Evolutionary conservation across 352 stramenopile genomes (phyloP).

Genomic region (Paralagenidium karlingii): DNA sequence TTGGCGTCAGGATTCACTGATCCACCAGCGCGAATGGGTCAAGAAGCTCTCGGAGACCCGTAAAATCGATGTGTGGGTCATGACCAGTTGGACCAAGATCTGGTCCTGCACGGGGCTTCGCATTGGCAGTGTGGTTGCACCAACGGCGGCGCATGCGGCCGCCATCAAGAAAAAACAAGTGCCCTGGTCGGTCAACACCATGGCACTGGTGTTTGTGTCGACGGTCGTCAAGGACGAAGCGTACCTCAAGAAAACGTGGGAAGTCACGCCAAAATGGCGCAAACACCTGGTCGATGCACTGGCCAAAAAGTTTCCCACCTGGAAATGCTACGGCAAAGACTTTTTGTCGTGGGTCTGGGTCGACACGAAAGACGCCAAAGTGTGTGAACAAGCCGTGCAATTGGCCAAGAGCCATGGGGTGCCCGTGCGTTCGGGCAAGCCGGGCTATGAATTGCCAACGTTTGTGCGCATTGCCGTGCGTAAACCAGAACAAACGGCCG

Average conservation of each 20-base stretch:
- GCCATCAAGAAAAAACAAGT: constrained; percentile 86
- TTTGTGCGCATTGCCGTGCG: constrained; percentile 80
- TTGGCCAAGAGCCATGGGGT: constrained; percentile 77
- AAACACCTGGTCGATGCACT: constrained; percentile 37
- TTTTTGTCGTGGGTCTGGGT: constrained; percentile 86
- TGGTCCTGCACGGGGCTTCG: constrained; percentile 85
- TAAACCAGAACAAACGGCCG: constrained; percentile 42
- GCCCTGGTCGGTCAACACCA: constrained; percentile 86
- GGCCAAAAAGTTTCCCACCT: constrained; percentile 42
- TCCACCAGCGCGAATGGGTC: constrained; percentile 79
- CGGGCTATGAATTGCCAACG: constrained; percentile 80
- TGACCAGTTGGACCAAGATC: constrained; percentile 89
- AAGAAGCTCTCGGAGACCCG: constrained; percentile 52
- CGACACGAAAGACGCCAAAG: constrained; percentile 55
- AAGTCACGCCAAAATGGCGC: constrained; percentile 73
- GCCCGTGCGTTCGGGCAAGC: constrained; percentile 74
- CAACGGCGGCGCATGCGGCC: constrained; percentile 56
- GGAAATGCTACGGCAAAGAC: constrained; percentile 48
- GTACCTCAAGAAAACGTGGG: constrained; percentile 77
- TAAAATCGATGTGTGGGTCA: constrained; percentile 84
- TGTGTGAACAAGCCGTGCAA: constrained; percentile 38
- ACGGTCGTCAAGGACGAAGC: constrained; percentile 64
- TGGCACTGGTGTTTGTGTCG: constrained; percentile 79
- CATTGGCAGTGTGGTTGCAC: constrained; percentile 80
- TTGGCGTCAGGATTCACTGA: constrained; percentile 79